These are phyloP conservation scores for Trichosporon sp. DNA, from an alignment of 1,284 basidiomycete genomes.

Conservation along the genomic window DNA sequence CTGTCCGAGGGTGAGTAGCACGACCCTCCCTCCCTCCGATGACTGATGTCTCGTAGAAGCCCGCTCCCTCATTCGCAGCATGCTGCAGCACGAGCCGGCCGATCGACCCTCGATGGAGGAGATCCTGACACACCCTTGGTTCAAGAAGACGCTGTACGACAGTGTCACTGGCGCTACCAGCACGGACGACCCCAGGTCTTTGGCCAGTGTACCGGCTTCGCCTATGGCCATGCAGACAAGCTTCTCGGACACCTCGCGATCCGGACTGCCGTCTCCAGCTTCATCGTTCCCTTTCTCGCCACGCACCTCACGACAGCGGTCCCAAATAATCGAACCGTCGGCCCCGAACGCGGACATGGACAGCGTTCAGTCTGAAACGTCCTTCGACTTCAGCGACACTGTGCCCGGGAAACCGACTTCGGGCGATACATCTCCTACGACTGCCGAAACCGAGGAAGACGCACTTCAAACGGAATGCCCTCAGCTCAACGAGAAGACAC, in stretches of 20 bases:
- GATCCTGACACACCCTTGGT: conserved; percentile 90
- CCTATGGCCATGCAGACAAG: conserved; percentile 24
- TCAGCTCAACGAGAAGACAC: conserved; percentile 32
- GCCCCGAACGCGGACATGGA: conserved; percentile 15
- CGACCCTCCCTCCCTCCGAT: conserved; percentile 6
- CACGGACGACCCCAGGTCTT: conserved; percentile 31
- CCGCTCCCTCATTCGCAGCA: conserved; percentile 72
- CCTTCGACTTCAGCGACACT: conserved; percentile 40
- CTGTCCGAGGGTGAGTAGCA: conserved; percentile 69
- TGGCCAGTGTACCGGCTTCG: conserved; percentile 22
- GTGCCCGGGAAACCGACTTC: conserved; percentile 39
- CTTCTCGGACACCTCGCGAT: conserved; percentile 21
- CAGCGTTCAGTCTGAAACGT: conserved; percentile 45
- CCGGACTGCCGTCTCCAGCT: conserved; percentile 20
- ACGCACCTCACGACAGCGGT: conserved; percentile 42
- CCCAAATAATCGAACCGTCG: conserved; percentile 15
- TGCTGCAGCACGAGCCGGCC: conserved; percentile 77
- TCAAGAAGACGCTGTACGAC: conserved; percentile 62
- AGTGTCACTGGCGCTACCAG: conserved; percentile 39
- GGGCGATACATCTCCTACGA: conserved; percentile 52
- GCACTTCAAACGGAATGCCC: not conserved
- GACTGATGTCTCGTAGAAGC: conserved; percentile 64
- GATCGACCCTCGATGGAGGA: conserved; percentile 78
- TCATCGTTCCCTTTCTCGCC: conserved; percentile 34
- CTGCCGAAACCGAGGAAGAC: conserved; percentile 48